Base-by-base conservation (phyloP, 164 flowering plant species). In the Stephania japonica region DNA sequence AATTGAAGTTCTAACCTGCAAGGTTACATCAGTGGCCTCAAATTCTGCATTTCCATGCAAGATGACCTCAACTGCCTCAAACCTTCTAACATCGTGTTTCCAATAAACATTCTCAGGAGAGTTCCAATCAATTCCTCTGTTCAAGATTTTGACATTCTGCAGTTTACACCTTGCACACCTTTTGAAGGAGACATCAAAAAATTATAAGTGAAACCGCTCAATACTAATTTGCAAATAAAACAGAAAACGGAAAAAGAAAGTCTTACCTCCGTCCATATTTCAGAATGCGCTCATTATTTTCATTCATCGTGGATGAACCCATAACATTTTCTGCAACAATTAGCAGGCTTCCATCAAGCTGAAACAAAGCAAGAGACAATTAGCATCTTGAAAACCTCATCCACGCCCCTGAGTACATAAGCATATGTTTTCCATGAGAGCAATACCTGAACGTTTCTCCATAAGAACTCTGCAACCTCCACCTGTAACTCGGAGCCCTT, bases 31-130 rank as follows among this genome's bases (percentile, higher is more conserved):
- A 18, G 61, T 81, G 27, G 97, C 99, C 81, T 93, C 99, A 84
- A 95, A 93, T 84, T 95, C 99, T 25, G 98, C 97, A 89, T 95
- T 95, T 78, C 99, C 99, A 85, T 89, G 94, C 75, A 95, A 85
- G 59, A 87, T 79, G 74, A 93, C 75, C 79, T 87, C 87, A n/a
- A 86, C 74, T 49, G 84, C 82, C 82, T 91, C 97, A 73, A 76
- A 73, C 67, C 98, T 88, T 77, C 81, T 76, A 73, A 93, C 89
- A 43, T 91, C 89, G 79, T 90, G 93, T 81, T 88, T 95, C 99
- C 99, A 95, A 70, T 90, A 95, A 43, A 84, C 64, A 77, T 93
- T 95, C 11, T 80, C 83, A 72, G 79, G 47, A 70, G 73, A 85
- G 38, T 66, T 86, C 99, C 99, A 95, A 78, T 95, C 84, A 79